Base-by-base conservation (phyloP, 805 yeast species). In the Sugiyamaella smithiae region DNA sequence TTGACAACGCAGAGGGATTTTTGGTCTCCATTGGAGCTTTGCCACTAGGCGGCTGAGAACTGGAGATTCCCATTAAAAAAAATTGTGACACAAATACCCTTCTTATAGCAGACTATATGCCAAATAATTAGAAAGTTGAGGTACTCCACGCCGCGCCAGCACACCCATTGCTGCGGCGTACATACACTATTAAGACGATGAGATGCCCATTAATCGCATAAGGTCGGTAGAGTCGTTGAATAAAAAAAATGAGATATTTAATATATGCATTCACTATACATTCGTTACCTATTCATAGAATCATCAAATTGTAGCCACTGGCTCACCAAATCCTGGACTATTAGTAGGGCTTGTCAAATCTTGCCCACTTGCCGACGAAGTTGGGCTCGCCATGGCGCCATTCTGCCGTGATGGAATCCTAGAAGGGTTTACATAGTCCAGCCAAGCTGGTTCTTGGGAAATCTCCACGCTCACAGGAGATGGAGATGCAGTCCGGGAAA, bases 361-460 rank as follows among this genome's bases (percentile, higher is more conserved):
- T 20, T 35, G 38, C 20, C 38, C 22, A 11, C 16, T 5, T 16
- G 38, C 16, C 5, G 38, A 35, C 12, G 38, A 5, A 5, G 22
- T 35, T 12, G 38, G 9, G 22, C 22, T 35, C 12, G 12, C 11
- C 7, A 26, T 11, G 7, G 33, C 14, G 16, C 33, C 33, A 16
- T 29, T 29, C n/a, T 40, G 43, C n/a, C 32, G 35, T 6, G 48
- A 23, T 5, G 48, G 43, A 7, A 46, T 29, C 40, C 33, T 47
- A 9, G 52, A 38, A n/a, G 54, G 49, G 23, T 56, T 55, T 9
- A 51, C 53, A 28, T 54, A 52, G 26, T 54, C 59, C 7, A 57
- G 48, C 61, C 61, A 57, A 1, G 61, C 56, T 5, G 61, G 61
- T 28, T 56, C 58, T 16, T 53, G 55, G 4, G 58, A 53, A 19